A percentile compares a stretch with the other conserved stretches of the same genome.
phyloP scores from a whole-genome alignment of 352 stramenopile species.

The Thraustotheca clavata region DNA sequence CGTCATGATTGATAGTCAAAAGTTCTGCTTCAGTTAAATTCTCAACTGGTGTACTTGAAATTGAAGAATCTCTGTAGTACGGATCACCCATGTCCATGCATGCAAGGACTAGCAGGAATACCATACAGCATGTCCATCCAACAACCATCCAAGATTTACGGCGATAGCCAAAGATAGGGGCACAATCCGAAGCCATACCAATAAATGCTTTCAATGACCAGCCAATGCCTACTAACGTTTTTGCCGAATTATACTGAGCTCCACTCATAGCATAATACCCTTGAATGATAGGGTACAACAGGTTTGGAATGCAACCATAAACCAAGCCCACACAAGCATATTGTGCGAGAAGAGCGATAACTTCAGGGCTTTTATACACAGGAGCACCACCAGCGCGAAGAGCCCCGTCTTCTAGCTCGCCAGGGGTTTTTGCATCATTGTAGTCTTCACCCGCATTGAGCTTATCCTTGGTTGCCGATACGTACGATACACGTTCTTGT shows the following conservation, averaged over 20 bases:
- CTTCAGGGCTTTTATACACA: slow-evolving; percentile 30
- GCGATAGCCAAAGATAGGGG: slow-evolving; percentile 41
- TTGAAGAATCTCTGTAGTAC: slow-evolving; percentile 27
- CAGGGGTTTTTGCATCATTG: slow-evolving; percentile 21
- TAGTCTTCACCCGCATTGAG: neutral
- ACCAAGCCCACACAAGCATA: slow-evolving; percentile 42
- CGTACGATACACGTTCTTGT: slow-evolving; percentile 22
- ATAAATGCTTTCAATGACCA: slow-evolving; percentile 57
- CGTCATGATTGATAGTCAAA: slow-evolving; percentile 30
- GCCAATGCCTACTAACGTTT: slow-evolving; percentile 32
- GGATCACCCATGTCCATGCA: slow-evolving; percentile 39
- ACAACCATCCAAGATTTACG: slow-evolving; percentile 48
- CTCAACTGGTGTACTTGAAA: slow-evolving; percentile 23
- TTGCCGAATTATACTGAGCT: slow-evolving; percentile 32
- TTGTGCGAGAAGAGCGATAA: slow-evolving; percentile 37
- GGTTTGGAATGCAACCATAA: slow-evolving; percentile 33
- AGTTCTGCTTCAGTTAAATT: slow-evolving; percentile 20
- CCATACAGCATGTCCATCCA: slow-evolving; percentile 26
- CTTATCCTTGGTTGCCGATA: neutral
- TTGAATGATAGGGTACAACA: slow-evolving; percentile 37
- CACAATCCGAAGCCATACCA: slow-evolving; percentile 40
- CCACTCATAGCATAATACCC: slow-evolving; percentile 46
- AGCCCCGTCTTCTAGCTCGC: slow-evolving; percentile 30
- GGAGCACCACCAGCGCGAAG: slow-evolving; percentile 38
- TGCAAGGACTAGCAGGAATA: slow-evolving; percentile 25